Conservation (phyloP, 345 rosid species). For the Angophora floribunda region DNA sequence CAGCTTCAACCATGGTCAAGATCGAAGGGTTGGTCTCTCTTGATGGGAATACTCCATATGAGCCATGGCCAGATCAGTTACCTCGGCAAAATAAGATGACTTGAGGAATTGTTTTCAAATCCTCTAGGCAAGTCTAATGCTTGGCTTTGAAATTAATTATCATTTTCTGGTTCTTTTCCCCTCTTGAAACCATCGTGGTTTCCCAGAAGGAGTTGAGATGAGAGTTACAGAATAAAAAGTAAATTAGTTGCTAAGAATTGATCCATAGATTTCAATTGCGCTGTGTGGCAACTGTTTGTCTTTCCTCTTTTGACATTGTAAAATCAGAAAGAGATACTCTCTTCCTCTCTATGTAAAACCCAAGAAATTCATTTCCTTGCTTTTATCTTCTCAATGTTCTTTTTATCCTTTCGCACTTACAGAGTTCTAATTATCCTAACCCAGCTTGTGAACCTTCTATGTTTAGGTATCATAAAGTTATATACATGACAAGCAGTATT, state of each 20-base stretch:
- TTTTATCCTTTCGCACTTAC: neutral
- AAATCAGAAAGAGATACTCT: neutral
- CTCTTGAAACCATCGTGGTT: constrained; percentile 5
- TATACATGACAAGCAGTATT: neutral
- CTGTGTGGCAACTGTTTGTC: neutral
- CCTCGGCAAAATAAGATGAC: neutral
- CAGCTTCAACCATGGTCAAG: neutral
- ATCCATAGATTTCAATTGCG: neutral
- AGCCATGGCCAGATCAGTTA: constrained; percentile 8
- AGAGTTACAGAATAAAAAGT: neutral
- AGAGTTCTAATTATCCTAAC: neutral
- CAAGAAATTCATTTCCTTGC: neutral
- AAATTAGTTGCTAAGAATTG: constrained; percentile 1
- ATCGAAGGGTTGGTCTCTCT: neutral
- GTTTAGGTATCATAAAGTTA: neutral
- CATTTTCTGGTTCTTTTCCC: neutral
- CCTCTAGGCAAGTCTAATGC: constrained; percentile 65
- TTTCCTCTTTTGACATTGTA: neutral
- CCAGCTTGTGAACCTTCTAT: neutral
- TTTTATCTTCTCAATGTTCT: neutral
- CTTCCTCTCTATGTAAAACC: neutral
- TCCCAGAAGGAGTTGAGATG: constrained; percentile 2
- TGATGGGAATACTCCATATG: neutral
- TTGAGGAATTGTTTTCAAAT: neutral
- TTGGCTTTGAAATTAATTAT: constrained; percentile 30